Base-by-base conservation (phyloP, 768 basidiomycete genomes). In the Pisolithus tinctorius region DNA sequence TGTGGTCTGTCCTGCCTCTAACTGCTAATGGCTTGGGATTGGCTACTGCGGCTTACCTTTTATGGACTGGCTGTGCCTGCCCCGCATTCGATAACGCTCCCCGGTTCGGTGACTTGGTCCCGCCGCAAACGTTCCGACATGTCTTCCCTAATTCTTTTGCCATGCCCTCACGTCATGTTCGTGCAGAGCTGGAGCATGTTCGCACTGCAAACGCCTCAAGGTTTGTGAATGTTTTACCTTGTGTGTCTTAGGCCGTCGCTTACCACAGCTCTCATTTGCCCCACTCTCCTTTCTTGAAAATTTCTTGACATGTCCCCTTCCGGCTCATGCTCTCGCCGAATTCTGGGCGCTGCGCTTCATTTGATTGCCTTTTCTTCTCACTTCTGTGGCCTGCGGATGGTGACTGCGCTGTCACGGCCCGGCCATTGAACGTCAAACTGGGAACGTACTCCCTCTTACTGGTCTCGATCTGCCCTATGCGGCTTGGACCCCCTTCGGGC, bases 131-230 rank as follows among this genome's bases (percentile, higher is more conserved):
- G 50, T 38, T 41, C 17, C 42, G 42, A 20, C 20, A 20, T 40
- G 43, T 40, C 50, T 27, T 20, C 41, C 50, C 41, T 49, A 51
- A 50, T 48, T 11, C 50, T 41, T 42, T 54, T 52, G 36, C 52
- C 48, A 25, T 29, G 8, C 27, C 58, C 41, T 38, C 10, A 49
- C 38, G 49, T 47, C 31, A 53, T 42, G 46, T 40, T 26, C 36
- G 27, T 57, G 40, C 65, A 91, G 88, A 40, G 82, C 84, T 55
- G 87, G 89, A 51, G 89, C 89, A 40, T 92, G 89, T 67, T 85
- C 79, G 3, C 82, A 91, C 62, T 92, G 89, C 78, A 92, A 90
- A 68, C 86, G 83, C 62, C 81, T 91, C 60, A 92, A 92, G 84
- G 87, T 85, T 69, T 52, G 81, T 71, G 30, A 52, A 27, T 6